Evolutionary conservation across 352 stramenopile species (phyloP), one percentile per base, ranked within the genome.

Genomic region (Plasmopara viticola): DNA sequence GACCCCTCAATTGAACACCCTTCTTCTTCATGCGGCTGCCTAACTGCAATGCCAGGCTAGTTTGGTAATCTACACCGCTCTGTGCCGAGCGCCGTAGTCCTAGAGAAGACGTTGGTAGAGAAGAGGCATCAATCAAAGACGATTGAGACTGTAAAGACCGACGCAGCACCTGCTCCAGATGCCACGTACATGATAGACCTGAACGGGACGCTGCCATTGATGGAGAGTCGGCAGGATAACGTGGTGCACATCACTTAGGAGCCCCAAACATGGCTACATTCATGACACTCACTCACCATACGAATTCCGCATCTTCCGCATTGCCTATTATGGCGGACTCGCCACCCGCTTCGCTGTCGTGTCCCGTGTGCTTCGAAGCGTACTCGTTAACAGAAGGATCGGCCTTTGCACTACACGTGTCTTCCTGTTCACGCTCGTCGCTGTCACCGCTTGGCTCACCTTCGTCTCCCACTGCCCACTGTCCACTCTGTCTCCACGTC

Each of bases 31-130:
- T 56, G 30, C 70, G 72, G 46, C 69, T 80, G 41, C 68, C 73
- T 5, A 87, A 65, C 52, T 80, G 64, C 37, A 92, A 59, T 17
- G 74, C 72, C 6, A 87, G 41, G 48, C 75, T 85, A 18, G 78
- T 87, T 62, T 93, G 82, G 65, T 90, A 93, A 68, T 93, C 82
- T 13, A 70, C 72, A 28, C 66, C 72, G 1, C 20, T 58, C 58
- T 90, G 79, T 49, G 67, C 56, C 35, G 79, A 89, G 40, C 82
- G 82, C 4, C 82, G 77, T 39, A 93, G 67, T 7, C 77, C 80
- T 28, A 90, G 54, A 13, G 65, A 62, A 9, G 66, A 58, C 9
- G 64, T 30, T 0, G 49, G 30, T 0, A 65, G 14, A 12, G 45
- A 12, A 8, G 40, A 5, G 14, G 35, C 55, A 13, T 62, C 55